phyloP scores from a whole-genome alignment of 2,329 filamentous ascomycete species.

The Hansfordia pulvinata region DNA sequence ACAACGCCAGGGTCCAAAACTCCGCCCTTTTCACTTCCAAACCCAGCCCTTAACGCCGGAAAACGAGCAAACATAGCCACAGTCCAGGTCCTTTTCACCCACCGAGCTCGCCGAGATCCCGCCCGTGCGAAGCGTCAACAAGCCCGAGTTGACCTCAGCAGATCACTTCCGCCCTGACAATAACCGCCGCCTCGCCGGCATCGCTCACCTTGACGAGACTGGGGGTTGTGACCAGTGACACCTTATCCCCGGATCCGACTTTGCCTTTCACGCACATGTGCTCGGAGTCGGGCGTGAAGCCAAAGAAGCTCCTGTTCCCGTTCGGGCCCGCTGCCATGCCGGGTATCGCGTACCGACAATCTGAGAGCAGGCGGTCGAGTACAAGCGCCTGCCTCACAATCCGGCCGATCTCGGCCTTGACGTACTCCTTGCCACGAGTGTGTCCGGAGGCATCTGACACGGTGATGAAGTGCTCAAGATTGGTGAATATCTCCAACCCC shows the following conservation, averaged over 20 bases:
- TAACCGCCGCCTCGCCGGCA: slow-evolving; percentile 8
- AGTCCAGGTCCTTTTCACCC: too few species aligned
- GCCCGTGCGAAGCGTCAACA: too few species aligned
- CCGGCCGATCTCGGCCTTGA: slow-evolving; percentile 6
- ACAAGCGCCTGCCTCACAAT: slow-evolving; percentile 10
- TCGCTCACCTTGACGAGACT: slow-evolving; percentile 13
- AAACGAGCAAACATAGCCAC: too few species aligned
- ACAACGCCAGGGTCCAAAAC: too few species aligned
- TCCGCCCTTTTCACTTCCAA: too few species aligned
- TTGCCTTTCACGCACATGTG: slow-evolving; percentile 12
- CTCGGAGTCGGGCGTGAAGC: slow-evolving; percentile 8
- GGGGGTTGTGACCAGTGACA: slow-evolving; percentile 16
- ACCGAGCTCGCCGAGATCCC: too few species aligned
- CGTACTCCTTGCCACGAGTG: slow-evolving; percentile 3
- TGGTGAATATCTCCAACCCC: slow-evolving; percentile 7
- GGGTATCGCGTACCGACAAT: slow-evolving; percentile 8
- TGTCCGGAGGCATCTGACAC: too few species aligned
- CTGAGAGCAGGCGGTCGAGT: slow-evolving; percentile 8
- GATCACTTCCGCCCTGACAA: slow-evolving; percentile 15
- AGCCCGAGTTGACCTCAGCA: slow-evolving; percentile 7
- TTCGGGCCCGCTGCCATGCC: too few species aligned
- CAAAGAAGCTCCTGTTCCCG: too few species aligned
- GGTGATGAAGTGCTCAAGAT: slow-evolving; percentile 7
- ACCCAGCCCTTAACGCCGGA: too few species aligned
- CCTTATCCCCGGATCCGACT: slow-evolving; percentile 6